Conservation (phyloP, 2,329 filamentous ascomycete genomes). For the Cladosporium sphaerospermum region DNA sequence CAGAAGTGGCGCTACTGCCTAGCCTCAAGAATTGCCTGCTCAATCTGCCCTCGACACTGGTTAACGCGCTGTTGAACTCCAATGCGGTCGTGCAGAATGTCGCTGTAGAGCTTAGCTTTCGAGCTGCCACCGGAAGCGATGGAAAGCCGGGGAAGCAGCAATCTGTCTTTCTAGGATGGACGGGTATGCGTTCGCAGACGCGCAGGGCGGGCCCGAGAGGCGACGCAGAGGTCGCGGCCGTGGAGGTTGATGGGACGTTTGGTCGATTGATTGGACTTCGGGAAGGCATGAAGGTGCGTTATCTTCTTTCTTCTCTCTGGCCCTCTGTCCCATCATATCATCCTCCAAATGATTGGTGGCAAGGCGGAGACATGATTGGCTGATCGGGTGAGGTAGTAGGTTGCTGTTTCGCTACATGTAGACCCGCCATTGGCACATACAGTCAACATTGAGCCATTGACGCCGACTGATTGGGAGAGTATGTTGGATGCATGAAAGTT, state of each 20-base stretch:
- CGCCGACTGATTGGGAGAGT: slow-evolving; percentile 93
- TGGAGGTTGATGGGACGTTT: slow-evolving; percentile 85
- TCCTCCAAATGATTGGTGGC: background rate
- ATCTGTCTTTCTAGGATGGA: slow-evolving; percentile 90
- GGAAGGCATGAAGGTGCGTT: slow-evolving; percentile 72
- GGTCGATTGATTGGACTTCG: slow-evolving; percentile 68
- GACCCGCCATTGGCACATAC: slow-evolving; percentile 89
- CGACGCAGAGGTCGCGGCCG: slow-evolving; percentile 68
- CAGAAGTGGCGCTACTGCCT: slow-evolving; percentile 78
- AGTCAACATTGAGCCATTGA: slow-evolving; percentile 93
- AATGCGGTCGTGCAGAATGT: slow-evolving; percentile 96
- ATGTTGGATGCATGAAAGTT: slow-evolving; percentile 26
- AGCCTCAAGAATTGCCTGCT: slow-evolving; percentile 85
- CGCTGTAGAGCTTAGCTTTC: slow-evolving; percentile 81
- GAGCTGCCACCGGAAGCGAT: slow-evolving; percentile 40
- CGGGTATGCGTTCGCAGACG: slow-evolving; percentile 92
- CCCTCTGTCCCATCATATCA: background rate
- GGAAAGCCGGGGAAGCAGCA: slow-evolving; percentile 41
- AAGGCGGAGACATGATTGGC: background rate
- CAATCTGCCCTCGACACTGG: slow-evolving; percentile 80
- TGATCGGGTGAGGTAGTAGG: slow-evolving; percentile 35
- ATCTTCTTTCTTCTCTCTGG: background rate
- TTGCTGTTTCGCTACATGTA: slow-evolving; percentile 65
- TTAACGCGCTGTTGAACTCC: slow-evolving; percentile 77
- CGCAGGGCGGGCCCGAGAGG: slow-evolving; percentile 49